A percentile compares a stretch with the other conserved stretches of the same genome.
Evolutionary conservation across 1,284 basidiomycete species (phyloP).

Genomic region (Mrakiaceae sp.): DNA sequence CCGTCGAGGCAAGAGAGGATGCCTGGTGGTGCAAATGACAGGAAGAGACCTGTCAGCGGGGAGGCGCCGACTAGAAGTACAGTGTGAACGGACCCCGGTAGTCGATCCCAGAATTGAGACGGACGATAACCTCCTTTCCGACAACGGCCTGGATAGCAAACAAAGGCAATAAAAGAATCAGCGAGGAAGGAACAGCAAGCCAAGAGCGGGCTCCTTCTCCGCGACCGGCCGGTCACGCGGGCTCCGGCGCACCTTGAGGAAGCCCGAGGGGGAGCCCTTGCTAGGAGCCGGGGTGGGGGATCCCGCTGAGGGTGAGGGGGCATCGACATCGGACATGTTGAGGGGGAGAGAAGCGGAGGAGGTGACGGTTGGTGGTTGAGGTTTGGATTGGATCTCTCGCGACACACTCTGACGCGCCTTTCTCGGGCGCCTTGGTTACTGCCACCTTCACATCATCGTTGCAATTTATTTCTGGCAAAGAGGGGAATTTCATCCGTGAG

Average conservation of each 20-base stretch:
- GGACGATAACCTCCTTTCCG: conserved; percentile 85
- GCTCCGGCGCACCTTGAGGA: conserved; percentile 12
- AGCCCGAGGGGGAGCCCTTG: conserved; percentile 14
- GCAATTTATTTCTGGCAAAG: too few species aligned
- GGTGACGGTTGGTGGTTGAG: background rate
- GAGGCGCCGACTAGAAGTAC: background rate
- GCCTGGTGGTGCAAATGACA: conserved; percentile 41
- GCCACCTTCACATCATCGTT: too few species aligned
- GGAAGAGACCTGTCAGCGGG: background rate
- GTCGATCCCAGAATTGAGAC: conserved; percentile 90
- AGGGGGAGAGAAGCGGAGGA: background rate
- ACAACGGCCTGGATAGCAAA: conserved; percentile 43
- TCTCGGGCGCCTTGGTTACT: too few species aligned
- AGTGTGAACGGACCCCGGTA: conserved; percentile 60
- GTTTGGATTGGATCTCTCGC: too few species aligned
- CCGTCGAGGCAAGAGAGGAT: conserved; percentile 94
- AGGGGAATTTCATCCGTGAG: too few species aligned
- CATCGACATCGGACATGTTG: conserved; percentile 7
- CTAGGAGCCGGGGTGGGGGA: background rate
- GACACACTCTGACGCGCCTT: too few species aligned
- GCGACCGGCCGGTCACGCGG: too few species aligned
- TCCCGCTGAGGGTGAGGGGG: conserved; percentile 3
- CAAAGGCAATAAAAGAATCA: background rate
- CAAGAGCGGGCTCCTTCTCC: background rate
- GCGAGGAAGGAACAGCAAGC: conserved; percentile 6